Base-by-base conservation (phyloP, 1,284 basidiomycete species). In the Sparassis latifolia region DNA sequence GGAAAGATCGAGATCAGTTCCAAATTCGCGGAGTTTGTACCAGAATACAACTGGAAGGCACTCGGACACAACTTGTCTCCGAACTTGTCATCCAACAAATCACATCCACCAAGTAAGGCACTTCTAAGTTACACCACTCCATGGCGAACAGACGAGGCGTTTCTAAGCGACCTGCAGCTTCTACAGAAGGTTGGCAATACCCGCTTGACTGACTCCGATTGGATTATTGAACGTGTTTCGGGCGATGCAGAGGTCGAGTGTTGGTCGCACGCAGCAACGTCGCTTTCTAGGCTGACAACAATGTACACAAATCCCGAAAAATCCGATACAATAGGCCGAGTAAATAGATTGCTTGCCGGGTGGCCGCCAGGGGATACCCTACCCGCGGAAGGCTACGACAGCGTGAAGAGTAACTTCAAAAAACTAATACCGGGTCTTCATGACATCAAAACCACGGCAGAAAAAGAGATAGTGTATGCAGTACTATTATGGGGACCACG, bases 351-450 rank as follows among this genome's bases (percentile, higher is more conserved):
- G 49, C 81, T 89, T 55, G 72, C 75, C 47, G 75, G 74, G 37
- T 89, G 86, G 84, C 85, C 85, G 4, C 66, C 73, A 28, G 84
- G 89, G 64, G 86, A 89, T 58, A 74, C 74, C 28, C 62, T 84
- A 10, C 79, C 82, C 3, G 73, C 79, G 0, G 84, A 89, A 63
- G 82, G 82, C 44, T 74, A 83, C 48, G 82, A 84, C 41, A 70
- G 69, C 38, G 74, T 89, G 50, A 86, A 79, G 66, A 69, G 70
- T 33, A 77, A 77, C 38, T 80, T 82, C 66, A 80, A 76, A 63
- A 85, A 82, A 64, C 66, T 91, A 40, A 66, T 64, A 5, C 67
- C 76, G 48, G 82, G 79, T 27, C 70, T 91, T 50, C 73, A 71
- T 42, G 83, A 86, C 43, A 79, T 91, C 42, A 77, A 77, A 58